A percentile compares a stretch with the other conserved stretches of the same genome.
These are phyloP conservation scores for Parmales sp. DNA, from an alignment of 108 stramenopile species.

Conservation along the genomic window DNA sequence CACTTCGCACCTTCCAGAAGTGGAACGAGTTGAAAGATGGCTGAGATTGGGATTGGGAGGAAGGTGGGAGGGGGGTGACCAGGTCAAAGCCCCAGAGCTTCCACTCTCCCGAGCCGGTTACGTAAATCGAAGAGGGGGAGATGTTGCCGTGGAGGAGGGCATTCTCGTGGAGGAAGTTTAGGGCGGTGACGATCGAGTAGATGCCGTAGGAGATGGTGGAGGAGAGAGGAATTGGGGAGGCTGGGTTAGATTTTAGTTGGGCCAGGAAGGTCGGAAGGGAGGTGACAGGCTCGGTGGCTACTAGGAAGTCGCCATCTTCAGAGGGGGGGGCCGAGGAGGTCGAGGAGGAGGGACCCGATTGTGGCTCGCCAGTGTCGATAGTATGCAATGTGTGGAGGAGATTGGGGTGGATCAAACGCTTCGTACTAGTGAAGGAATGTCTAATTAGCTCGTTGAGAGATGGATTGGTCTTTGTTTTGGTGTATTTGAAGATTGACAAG, in stretches of 20 bases:
- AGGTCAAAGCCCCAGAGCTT: slow-evolving; percentile 69
- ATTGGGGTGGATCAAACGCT: no score
- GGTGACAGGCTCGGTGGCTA: slow-evolving; percentile 63
- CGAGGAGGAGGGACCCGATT: no score
- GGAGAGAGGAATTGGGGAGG: slow-evolving; percentile 22
- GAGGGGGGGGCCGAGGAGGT: no score
- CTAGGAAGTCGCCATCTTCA: slow-evolving; percentile 66
- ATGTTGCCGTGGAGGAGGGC: slow-evolving; percentile 66
- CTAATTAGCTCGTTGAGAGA: no score
- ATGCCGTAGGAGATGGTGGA: slow-evolving; percentile 64
- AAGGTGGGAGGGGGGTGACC: slow-evolving; percentile 32
- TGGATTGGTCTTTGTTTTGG: no score
- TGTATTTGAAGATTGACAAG: no score
- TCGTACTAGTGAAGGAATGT: no score
- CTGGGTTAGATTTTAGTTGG: slow-evolving; percentile 9
- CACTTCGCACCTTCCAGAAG: not conserved
- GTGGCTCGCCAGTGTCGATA: no score
- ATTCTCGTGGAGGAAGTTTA: slow-evolving; percentile 60
- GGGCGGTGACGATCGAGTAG: slow-evolving; percentile 53
- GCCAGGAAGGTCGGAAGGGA: slow-evolving; percentile 55
- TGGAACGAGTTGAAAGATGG: not conserved
- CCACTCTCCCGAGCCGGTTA: slow-evolving; percentile 70
- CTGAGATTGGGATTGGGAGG: slow-evolving; percentile 49
- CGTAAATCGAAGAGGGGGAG: slow-evolving; percentile 52
- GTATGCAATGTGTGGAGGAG: no score